Evolutionary conservation across 768 basidiomycete species (phyloP).

Genomic region (Amanita brunnescens): DNA sequence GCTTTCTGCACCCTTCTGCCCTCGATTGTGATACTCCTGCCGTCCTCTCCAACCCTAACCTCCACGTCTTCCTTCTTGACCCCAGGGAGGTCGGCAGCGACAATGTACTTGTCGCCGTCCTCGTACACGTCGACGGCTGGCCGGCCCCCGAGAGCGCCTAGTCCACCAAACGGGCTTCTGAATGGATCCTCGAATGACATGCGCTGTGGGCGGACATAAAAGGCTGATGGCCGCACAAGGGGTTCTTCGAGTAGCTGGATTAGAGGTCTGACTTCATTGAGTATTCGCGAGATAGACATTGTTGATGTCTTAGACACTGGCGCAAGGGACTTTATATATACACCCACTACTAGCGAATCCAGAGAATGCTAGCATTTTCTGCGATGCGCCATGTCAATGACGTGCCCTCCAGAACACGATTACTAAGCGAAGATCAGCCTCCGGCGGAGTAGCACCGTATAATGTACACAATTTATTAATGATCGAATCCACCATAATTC

Average conservation of each 20-base stretch:
- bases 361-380: background rate
- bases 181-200: constrained; percentile 41
- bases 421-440: background rate
- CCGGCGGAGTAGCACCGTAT: background rate
- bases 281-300: constrained; percentile 61
- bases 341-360: background rate
- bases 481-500: background rate
- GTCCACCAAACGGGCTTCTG: constrained; percentile 13
- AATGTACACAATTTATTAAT: too few relatives aligned
- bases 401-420: background rate
- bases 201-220: constrained; percentile 5
- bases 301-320: background rate
- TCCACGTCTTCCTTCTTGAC: constrained; percentile 71
- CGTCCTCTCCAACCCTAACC: constrained; percentile 61
- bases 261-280: constrained; percentile 66
- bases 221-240: constrained; percentile 27
- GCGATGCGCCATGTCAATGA: background rate
- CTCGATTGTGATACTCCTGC: constrained; percentile 64
- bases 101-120: constrained; percentile 50
- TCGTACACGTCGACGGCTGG: constrained; percentile 67
- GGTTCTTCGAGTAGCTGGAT: constrained; percentile 76
- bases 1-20: constrained; percentile 38
- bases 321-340: constrained; percentile 1
- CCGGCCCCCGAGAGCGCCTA: constrained; percentile 15
- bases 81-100: constrained; percentile 75